phyloP scores from a whole-genome alignment of 108 stramenopile species.

The Epithemia pelagica region DNA sequence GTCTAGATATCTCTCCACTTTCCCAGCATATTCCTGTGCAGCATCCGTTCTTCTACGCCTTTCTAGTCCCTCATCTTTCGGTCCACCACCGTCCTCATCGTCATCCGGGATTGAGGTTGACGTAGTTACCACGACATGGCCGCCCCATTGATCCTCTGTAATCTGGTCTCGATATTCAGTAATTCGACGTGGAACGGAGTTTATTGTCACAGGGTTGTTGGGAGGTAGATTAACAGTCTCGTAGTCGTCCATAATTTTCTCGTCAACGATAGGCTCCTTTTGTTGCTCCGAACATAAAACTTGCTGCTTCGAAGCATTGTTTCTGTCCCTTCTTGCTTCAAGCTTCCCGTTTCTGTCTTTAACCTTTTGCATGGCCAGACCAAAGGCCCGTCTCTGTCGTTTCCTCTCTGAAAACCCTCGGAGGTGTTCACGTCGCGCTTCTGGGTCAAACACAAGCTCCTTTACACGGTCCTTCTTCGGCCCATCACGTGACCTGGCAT shows the following conservation, averaged over 20 bases:
- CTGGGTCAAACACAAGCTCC: constrained; percentile 61
- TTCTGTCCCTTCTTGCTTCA: constrained; percentile 45
- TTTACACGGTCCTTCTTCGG: neutral
- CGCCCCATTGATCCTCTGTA: constrained; percentile 57
- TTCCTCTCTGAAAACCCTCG: constrained; percentile 75
- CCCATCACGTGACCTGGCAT: too few species aligned
- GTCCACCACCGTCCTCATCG: constrained; percentile 34
- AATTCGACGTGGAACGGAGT: neutral
- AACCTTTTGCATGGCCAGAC: constrained; percentile 89
- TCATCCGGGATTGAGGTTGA: constrained; percentile 47
- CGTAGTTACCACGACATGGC: constrained; percentile 70
- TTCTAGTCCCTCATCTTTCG: constrained; percentile 12
- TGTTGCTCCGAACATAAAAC: constrained; percentile 65
- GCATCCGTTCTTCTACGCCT: constrained; percentile 30
- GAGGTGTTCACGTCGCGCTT: constrained; percentile 53
- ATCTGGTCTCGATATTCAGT: constrained; percentile 58
- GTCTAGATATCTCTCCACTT: constrained; percentile 58
- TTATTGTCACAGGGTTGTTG: constrained; percentile 1
- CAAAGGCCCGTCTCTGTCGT: constrained; percentile 68
- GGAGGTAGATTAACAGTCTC: neutral
- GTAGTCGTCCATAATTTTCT: neutral
- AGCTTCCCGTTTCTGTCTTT: constrained; percentile 77
- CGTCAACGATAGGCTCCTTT: constrained; percentile 31
- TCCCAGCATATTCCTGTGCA: constrained; percentile 60
- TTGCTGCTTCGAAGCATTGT: constrained; percentile 48